Base-by-base conservation (phyloP, 2,329 filamentous ascomycete genomes). In the Herpotrichia juniperi region DNA sequence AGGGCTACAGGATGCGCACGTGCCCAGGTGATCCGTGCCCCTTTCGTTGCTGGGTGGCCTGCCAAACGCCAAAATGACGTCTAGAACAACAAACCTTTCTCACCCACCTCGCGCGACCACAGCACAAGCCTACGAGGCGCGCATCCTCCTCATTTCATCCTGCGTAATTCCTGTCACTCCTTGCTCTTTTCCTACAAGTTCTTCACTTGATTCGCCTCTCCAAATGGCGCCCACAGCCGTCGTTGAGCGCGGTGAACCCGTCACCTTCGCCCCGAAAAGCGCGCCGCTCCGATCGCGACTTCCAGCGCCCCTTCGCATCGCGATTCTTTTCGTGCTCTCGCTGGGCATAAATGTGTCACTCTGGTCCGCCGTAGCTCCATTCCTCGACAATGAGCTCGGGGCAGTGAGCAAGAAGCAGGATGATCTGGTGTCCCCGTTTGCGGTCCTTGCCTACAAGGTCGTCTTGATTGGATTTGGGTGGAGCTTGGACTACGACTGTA, bases 401-500 rank as follows among this genome's bases (percentile, higher is more conserved):
- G 76, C 78, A 22, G 81, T 93, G 52, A 88, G 85, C 69, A 84
- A 86, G 64, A 81, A 81, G 50, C 84, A 87, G 45, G 81, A 82
- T 46, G 85, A 84, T 79, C 74, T 76, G 67, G 85, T 90, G 68
- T 58, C 58, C 32, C 80, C 91, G 24, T 78, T 73, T 5, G 77
- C 74, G 14, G 67, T 85, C 55, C 66, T 87, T 46, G 79, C 62
- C 10, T 83, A 79, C 78, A 81, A 90, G 83, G 70, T 78, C 31
- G 72, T 86, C 42, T 87, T 92, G 70, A 79, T 96, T 47, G 84
- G 79, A 21, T 67, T 93, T 42, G 87, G 84, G 42, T 96, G 91
- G 91, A 83, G 83, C 62, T 79, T 86, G 37, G 81, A 86, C 57
- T 90, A 89, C 69, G 91, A 96, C 72, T 86, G 88, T 75, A 81